Evolutionary conservation across 2,329 filamentous ascomycete species (phyloP), one percentile per base, ranked within the genome.

Genomic region (Cytospora chrysosperma): DNA sequence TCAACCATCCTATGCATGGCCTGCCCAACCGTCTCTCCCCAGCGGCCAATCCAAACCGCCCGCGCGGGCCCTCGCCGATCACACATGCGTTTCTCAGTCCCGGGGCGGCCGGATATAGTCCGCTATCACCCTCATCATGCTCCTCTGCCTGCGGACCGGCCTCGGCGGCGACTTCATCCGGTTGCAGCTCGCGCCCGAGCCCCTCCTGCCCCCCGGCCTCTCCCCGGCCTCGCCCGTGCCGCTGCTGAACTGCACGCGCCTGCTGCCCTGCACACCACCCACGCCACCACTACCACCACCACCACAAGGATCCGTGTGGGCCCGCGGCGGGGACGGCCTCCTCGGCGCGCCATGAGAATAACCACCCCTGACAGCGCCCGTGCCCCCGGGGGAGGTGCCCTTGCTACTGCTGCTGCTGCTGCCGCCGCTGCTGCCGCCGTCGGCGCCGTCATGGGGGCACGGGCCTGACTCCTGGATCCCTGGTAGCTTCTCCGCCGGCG

Each of bases 241-340:
- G 24, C 51, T 27, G 37, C 56, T 53, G 49, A 65, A 65, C 53
- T 51, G 63, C 19, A 65, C 55, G 26, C 58, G 64, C 12, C 64
- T 50, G 2, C 47, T 56, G 43, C 43, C 40, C 43, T 47, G 43
- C 43, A 24, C 43, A 4, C 43, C n/a, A n/a, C n/a, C n/a, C n/a
- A n/a, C n/a, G n/a, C n/a, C n/a, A n/a, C n/a, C n/a, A n/a, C n/a
- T n/a, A n/a, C n/a, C n/a, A n/a, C n/a, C n/a, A n/a, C n/a, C n/a
- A n/a, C n/a, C 43, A 13, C 43, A 47, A 12, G 43, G n/a, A 4
- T 47, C 43, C n/a, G 43, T 47, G n/a, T 21, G n/a, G n/a, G 43
- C 43, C 43, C 43, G 43, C n/a, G 26, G 60, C 43, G 13, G 56
- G 32, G 15, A 32, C 40, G 15, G 40, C 40, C 40, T 49, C n/a